Conservation (phyloP, 2,329 filamentous ascomycete species). For the Pseudogymnoascus sp. region DNA sequence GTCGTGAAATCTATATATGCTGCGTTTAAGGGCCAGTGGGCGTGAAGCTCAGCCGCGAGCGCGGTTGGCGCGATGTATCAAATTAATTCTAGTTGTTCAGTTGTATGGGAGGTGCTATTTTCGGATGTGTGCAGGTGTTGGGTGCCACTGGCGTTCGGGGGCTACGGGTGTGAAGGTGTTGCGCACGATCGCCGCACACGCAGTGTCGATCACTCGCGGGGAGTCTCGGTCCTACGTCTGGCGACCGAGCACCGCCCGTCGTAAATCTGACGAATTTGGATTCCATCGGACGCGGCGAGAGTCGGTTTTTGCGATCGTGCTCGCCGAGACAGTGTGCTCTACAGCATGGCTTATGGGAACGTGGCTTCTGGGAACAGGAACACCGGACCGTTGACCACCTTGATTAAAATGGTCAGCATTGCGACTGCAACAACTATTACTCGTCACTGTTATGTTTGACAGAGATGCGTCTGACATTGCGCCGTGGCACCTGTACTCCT, state of each 20-base stretch:
- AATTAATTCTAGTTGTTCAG: neutral
- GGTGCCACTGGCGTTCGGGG: neutral
- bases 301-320: neutral
- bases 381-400: neutral
- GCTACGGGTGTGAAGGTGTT: neutral
- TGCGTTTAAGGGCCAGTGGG: slow-evolving; percentile 3
- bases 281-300: neutral
- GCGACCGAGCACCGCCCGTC: neutral
- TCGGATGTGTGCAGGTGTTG: neutral
- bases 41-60: neutral
- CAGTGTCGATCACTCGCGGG: neutral
- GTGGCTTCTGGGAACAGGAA: neutral
- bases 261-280: neutral
- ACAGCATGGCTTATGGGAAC: neutral
- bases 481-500: neutral
- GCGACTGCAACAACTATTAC: neutral
- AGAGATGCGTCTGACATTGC: neutral
- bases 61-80: neutral
- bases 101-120: neutral
- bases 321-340: neutral
- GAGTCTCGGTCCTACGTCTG: neutral
- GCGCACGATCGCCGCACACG: neutral
- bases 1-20: neutral
- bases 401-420: neutral
- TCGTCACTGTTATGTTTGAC: neutral